Base-by-base conservation (phyloP, 2,329 filamentous ascomycete species). In the Hypoxylon sp. region DNA sequence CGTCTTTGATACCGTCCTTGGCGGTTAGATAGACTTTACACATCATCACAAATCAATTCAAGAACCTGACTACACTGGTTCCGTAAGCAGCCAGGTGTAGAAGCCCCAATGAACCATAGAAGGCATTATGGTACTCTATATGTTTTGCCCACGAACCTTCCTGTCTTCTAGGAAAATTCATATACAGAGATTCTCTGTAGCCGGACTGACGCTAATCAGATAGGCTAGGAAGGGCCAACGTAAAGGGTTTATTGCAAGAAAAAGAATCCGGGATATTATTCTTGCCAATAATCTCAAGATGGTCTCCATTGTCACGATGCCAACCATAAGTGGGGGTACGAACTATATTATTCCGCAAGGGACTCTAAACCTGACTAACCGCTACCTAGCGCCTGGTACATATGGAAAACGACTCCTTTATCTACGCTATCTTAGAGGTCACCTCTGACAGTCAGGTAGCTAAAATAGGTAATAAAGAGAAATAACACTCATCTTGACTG, bases 1-100 rank as follows among this genome's bases (percentile, higher is more conserved):
- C 14, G 43, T 34, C 21, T 27, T 45, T 46, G 12, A 55, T 21
- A 4, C 19, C 11, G 6, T 43, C 23, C 55, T 64, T 64, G 55
- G 61, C 47, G 27, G 21, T 45, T 23, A 37, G 29, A 16, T 46
- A 14, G 27, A 53, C 21, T 41, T 41, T 23, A 45, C 19, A 34
- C 32, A 41, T 8, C 23, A 25, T 25, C 19, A 21, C 11, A 19
- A 52, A 41, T 6, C 19, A 5, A 12, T 34, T 14, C 27, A 25
- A 37, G 37, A 8, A 16, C 14, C 6, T 19, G 34, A 16, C 45
- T 21, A 25, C n/a, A 11, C 19, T 43, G 12, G 12, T 11, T 34
- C 16, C 19, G 19, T 29, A 45, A 48, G 23, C 46, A 19, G 16
- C 21, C 19, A 30, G 34, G 12, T 16, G 5, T 43, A 19, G 16